Base-by-base conservation (phyloP, 345 rosid genomes). In the Camelina laxa region DNA sequence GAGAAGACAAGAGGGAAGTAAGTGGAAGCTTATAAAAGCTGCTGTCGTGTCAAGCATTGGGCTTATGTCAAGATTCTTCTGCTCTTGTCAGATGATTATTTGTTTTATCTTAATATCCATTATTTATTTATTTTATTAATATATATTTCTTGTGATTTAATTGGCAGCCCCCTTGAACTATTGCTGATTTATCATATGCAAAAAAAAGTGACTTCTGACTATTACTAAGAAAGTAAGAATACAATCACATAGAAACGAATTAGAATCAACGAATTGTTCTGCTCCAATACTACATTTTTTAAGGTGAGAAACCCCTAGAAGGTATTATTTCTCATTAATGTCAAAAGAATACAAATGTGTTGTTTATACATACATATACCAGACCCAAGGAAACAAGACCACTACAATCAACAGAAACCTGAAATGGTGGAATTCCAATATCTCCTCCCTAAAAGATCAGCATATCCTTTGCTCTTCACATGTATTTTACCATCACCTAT, bases 11-110 rank as follows among this genome's bases (percentile, higher is more conserved):
- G 33, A 20, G 47, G 54, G 51, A 15, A 61, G 68, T 42, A 42
- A 75, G 79, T 75, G 79, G 74, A 68, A 61, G 58, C 79, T 42
- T 54, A 42, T 7, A 75, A 44, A 27, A 69, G 68, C 14, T 61
- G 13, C 21, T 75, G 70, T 68, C 74, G 74, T 75, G 79, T 75
- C 79, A 14, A 60, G 3, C 69, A 64, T 57, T 75, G 74, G 69
- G 64, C 69, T 56, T 60, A 20, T 51, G 50, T 62, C 69, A 53
- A 69, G 79, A 75, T 75, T 75, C 69, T 59, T 67, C 61, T 39
- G 21, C 27, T 48, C 7, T 44, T 69, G 79, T 75, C 74, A 75
- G 64, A 60, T 41, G 56, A 60, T 68, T n/a, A 11, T 68, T 68
- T 60, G 39, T 44, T 58, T 67, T 48, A 16, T 14, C n/a, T 15